phyloP scores from a whole-genome alignment of 768 basidiomycete species.

The Rhodocollybia butyracea region DNA sequence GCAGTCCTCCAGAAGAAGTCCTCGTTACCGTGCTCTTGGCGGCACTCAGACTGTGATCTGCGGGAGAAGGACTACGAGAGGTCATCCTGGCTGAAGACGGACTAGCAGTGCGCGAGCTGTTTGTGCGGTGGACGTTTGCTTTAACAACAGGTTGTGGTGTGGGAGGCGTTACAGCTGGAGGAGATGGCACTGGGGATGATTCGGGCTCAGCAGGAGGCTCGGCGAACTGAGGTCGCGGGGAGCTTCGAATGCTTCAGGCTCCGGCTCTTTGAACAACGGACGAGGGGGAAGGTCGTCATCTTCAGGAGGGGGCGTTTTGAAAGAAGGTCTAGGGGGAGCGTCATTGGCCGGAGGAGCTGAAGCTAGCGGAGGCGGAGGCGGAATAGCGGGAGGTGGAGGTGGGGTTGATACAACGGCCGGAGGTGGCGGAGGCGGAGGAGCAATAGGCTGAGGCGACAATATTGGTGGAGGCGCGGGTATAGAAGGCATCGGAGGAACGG shows the following conservation, averaged over 20 bases:
- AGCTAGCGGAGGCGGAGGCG: neutral
- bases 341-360: neutral
- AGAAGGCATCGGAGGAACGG: conserved; percentile 13
- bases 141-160: conserved; percentile 35
- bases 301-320: conserved; percentile 13
- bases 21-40: conserved; percentile 16
- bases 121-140: conserved; percentile 29
- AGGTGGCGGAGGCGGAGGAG: conserved; percentile 12
- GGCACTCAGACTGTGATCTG: conserved; percentile 15
- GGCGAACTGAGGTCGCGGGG: conserved; percentile 39
- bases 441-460: conserved; percentile 22
- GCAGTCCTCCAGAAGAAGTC: conserved; percentile 29
- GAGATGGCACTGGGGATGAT: conserved; percentile 20
- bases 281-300: conserved; percentile 28
- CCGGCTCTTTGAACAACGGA: conserved; percentile 53
- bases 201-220: conserved; percentile 31
- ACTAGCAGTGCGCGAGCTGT: conserved; percentile 29
- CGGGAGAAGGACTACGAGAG: conserved; percentile 43
- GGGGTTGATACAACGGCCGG: conserved; percentile 20
- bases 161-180: conserved; percentile 42
- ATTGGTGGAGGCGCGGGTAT: conserved; percentile 22
- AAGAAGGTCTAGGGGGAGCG: conserved; percentile 8
- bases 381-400: conserved; percentile 21
- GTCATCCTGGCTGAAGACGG: conserved; percentile 33
- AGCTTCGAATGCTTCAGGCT: conserved; percentile 40